phyloP scores from a whole-genome alignment of 2,329 filamentous ascomycete species.

The Metarhizium anisopliae region DNA sequence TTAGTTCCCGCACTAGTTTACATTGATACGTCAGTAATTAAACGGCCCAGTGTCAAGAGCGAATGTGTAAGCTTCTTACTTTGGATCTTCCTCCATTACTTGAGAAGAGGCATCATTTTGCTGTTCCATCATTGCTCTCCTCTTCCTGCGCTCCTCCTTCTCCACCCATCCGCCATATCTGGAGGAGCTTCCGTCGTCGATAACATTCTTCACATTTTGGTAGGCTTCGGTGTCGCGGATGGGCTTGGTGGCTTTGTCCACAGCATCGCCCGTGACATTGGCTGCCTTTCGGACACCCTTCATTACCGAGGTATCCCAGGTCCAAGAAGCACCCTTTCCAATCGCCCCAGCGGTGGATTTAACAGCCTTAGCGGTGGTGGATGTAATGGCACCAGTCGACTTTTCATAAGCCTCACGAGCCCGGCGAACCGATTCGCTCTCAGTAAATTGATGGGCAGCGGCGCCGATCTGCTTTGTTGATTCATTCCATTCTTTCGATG shows the following conservation, averaged over 20 bases:
- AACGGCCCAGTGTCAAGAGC: background rate
- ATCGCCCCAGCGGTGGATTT: conserved; percentile 81
- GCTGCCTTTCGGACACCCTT: conserved; percentile 85
- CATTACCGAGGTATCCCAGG: conserved; percentile 90
- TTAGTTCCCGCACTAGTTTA: conserved; percentile 76
- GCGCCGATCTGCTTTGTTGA: conserved; percentile 91
- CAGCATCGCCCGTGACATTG: conserved; percentile 71
- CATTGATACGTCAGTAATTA: background rate
- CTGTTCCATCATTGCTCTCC: conserved; percentile 65
- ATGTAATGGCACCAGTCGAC: conserved; percentile 73
- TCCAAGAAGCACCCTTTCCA: conserved; percentile 88
- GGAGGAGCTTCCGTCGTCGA: conserved; percentile 94
- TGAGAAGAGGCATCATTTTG: conserved; percentile 44
- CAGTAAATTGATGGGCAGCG: conserved; percentile 81
- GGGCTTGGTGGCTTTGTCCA: conserved; percentile 92
- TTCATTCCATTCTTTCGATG: conserved; percentile 98
- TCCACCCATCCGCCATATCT: conserved; percentile 95
- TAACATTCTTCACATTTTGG: conserved; percentile 89
- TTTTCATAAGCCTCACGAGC: conserved; percentile 81
- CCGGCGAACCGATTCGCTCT: conserved; percentile 82
- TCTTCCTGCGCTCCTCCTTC: conserved; percentile 82
- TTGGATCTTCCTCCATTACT: conserved; percentile 70
- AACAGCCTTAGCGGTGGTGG: conserved; percentile 68
- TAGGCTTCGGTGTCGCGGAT: conserved; percentile 91
- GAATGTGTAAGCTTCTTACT: conserved; percentile 48